phyloP scores from a whole-genome alignment of 1,284 basidiomycete species.

The Trichosporon faecale region DNA sequence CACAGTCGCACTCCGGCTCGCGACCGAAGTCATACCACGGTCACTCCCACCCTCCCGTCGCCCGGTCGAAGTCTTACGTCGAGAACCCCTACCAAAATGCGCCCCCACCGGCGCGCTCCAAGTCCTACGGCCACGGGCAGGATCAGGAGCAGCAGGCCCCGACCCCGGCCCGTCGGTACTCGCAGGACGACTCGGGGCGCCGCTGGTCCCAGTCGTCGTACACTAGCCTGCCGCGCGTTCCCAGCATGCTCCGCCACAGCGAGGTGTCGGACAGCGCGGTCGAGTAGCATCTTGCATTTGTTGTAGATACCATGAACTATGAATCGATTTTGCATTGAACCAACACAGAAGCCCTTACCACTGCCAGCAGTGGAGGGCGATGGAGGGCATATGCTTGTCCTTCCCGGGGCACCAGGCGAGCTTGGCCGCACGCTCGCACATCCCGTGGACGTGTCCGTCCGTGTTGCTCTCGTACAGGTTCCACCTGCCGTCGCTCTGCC shows the following conservation, averaged over 20 bases:
- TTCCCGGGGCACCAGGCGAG: not conserved
- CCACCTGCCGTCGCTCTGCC: not conserved
- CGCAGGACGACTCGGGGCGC: not conserved
- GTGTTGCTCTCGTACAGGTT: not conserved
- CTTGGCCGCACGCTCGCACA: not conserved
- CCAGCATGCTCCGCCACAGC: slow-evolving; percentile 4
- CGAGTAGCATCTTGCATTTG: not conserved
- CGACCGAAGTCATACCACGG: not conserved
- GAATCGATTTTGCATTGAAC: slow-evolving; percentile 5
- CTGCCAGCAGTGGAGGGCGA: not conserved
- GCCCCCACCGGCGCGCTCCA: not conserved
- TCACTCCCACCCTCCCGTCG: not conserved
- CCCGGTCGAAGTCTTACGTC: slow-evolving; percentile 5
- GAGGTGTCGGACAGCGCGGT: slow-evolving; percentile 1
- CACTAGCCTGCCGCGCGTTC: not conserved
- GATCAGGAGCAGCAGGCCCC: not conserved
- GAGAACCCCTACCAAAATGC: not conserved
- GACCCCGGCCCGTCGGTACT: not conserved
- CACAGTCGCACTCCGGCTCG: not conserved
- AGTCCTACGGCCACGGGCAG: not conserved
- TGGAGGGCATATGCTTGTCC: not conserved
- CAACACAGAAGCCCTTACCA: no score
- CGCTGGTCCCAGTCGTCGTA: slow-evolving; percentile 6
- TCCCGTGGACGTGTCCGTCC: not conserved
- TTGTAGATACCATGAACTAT: slow-evolving; percentile 5